Base-by-base conservation (phyloP, 495 filamentous ascomycete species). In the Daldinia concentrica region DNA sequence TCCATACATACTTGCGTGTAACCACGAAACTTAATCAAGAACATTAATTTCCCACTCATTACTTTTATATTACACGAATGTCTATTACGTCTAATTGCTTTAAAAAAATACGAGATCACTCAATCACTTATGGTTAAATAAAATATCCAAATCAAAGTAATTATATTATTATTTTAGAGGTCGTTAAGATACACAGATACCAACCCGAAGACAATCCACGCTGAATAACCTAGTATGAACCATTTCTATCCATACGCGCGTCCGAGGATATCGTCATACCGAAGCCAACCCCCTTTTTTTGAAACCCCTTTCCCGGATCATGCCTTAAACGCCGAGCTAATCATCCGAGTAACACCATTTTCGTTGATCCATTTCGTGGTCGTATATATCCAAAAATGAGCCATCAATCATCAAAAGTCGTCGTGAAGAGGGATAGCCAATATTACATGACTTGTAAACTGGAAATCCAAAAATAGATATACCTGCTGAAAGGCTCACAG, bases 121-220 rank as follows among this genome's bases (percentile, higher is more conserved):
- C 6, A 27, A 48, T 58, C 56, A 37, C 19, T 15, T 1, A 48
- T 22, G 7, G 24, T 4, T 3, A 48, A 17, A 3, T 6, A 48
- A 22, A 48, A 8, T 9, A 17, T 48, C 43, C 8, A 48, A 48
- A 9, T 19, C 17, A 17, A 24, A 48, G 22, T 6, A 24, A 67
- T 66, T 71, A 66, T 66, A 66, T 72, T 72, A 67, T 58, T 63
- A 66, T 51, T 68, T 36, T 59, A 55, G 30, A 43, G 59, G 54
- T 62, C 17, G 27, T 64, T 1, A 52, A 51, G 63, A 62, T 63
- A 64, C 52, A 30, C 64, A 50, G 41, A 67, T 58, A 34, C 17
- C 37, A 14, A 45, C 19, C 36, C 27, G n/a, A 19, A 66, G 30
- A 67, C 55, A 51, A 50, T 56, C 24, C 19, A 63, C 64, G 69